Evolutionary conservation across 2,329 filamentous ascomycete species (phyloP).

Genomic region (Colletotrichum tamarilloi): DNA sequence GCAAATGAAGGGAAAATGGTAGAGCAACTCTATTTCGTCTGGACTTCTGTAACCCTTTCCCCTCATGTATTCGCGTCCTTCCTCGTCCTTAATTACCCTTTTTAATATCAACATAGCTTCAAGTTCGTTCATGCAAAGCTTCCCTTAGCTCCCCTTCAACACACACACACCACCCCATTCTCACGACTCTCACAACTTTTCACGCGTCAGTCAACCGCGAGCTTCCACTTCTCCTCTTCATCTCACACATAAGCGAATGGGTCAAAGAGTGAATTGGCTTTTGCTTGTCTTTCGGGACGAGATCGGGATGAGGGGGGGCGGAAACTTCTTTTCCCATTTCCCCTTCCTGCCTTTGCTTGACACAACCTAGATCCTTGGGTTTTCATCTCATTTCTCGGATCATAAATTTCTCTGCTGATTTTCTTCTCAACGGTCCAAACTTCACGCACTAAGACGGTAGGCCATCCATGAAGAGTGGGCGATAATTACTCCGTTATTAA

Average conservation of each 20-base stretch:
- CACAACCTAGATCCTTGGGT: neutral
- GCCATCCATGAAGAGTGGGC: neutral
- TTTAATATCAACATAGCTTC: slow-evolving; percentile 16
- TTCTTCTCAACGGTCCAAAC: neutral
- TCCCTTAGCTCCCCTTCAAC: neutral
- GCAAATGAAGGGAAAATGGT: neutral
- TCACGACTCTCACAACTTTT: neutral
- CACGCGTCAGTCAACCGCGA: neutral
- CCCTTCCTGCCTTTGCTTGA: neutral
- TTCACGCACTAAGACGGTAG: neutral
- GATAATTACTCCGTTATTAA: slow-evolving; percentile 6
- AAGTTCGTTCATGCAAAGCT: slow-evolving; percentile 19
- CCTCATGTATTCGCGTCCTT: slow-evolving; percentile 7
- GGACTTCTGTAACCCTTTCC: neutral
- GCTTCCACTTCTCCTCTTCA: neutral
- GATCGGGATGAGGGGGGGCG: neutral
- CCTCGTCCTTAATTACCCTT: slow-evolving; percentile 17
- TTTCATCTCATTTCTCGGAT: neutral
- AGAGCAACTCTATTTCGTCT: slow-evolving; percentile 3
- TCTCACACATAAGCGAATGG: neutral
- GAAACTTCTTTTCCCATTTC: neutral
- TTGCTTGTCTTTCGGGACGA: slow-evolving; percentile 7
- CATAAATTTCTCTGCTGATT: neutral
- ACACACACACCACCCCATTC: neutral
- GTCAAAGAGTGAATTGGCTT: slow-evolving; percentile 15